Evolutionary conservation across 495 filamentous ascomycete species (phyloP).

Genomic region (Cladorrhinum samala): DNA sequence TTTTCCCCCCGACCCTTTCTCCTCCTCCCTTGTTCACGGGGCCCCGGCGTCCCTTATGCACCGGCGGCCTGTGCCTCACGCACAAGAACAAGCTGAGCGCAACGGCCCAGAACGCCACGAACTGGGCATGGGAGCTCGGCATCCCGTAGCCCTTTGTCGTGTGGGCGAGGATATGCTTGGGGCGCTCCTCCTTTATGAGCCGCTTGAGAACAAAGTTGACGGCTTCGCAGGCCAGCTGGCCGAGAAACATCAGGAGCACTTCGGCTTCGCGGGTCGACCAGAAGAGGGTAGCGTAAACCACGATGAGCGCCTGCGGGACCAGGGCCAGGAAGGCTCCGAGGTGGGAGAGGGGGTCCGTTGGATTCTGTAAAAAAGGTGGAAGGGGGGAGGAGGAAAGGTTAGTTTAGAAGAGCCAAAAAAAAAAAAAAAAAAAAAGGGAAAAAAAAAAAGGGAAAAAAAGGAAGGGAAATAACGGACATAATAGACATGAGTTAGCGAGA

Average conservation of each 20-base stretch:
- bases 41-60: background rate
- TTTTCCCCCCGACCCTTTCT: background rate
- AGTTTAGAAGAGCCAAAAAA: too few relatives aligned
- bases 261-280: constrained; percentile 89
- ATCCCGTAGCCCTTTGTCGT: constrained; percentile 90
- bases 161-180: constrained; percentile 63
- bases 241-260: constrained; percentile 81
- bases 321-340: constrained; percentile 90
- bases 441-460: too few relatives aligned
- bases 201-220: constrained; percentile 87
- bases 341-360: constrained; percentile 76
- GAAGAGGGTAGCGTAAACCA: constrained; percentile 82
- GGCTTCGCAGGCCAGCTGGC: constrained; percentile 90
- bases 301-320: constrained; percentile 80
- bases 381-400: background rate
- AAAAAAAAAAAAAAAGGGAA: too few relatives aligned
- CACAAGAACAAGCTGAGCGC: constrained; percentile 77
- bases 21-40: background rate
- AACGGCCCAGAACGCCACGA: constrained; percentile 81
- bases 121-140: constrained; percentile 97
- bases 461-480: too few relatives aligned
- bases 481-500: constrained; percentile 92
- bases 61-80: constrained; percentile 59
- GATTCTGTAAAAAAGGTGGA: constrained; percentile 56
- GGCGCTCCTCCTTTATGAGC: constrained; percentile 84